phyloP scores from a whole-genome alignment of 371 early-diverging fungal species.

The Apophysomyces sp. region DNA sequence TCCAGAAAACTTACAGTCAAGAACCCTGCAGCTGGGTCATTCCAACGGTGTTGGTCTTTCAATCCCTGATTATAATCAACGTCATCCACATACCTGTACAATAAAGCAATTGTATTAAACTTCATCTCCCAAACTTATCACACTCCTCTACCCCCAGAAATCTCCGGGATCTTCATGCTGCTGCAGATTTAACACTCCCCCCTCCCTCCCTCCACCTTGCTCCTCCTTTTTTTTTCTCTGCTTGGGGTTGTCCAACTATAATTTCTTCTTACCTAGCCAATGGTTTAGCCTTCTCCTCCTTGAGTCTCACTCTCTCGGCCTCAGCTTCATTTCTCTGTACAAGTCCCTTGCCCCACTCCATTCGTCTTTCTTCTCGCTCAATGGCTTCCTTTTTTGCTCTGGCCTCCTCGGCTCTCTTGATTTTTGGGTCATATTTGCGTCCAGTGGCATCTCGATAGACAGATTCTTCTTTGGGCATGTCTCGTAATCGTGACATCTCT shows the following conservation, averaged over 20 bases:
- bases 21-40: conserved; percentile 69
- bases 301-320: conserved; percentile 42
- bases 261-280: conserved; percentile 51
- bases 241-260: neutral
- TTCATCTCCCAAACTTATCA: neutral
- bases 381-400: conserved; percentile 55
- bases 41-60: conserved; percentile 61
- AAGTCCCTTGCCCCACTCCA: conserved; percentile 80
- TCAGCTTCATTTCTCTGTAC: conserved; percentile 66
- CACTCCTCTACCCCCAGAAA: neutral
- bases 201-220: neutral
- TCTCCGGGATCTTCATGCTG: conserved; percentile 4
- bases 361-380: conserved; percentile 63
- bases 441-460: conserved; percentile 80
- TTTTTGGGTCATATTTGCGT: conserved; percentile 67
- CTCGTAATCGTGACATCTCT: conserved; percentile 32
- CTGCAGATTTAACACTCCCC: neutral
- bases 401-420: conserved; percentile 60
- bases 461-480: conserved; percentile 39
- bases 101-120: conserved; percentile 7
- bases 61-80: conserved; percentile 61
- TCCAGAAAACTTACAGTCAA: conserved; percentile 44
- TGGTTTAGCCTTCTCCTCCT: conserved; percentile 61
- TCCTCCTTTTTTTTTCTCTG: neutral
- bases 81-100: conserved; percentile 62